Evolutionary conservation across 192 early-diverging fungal genomes (phyloP).

Genomic region (Umbelopsis vinacea): DNA sequence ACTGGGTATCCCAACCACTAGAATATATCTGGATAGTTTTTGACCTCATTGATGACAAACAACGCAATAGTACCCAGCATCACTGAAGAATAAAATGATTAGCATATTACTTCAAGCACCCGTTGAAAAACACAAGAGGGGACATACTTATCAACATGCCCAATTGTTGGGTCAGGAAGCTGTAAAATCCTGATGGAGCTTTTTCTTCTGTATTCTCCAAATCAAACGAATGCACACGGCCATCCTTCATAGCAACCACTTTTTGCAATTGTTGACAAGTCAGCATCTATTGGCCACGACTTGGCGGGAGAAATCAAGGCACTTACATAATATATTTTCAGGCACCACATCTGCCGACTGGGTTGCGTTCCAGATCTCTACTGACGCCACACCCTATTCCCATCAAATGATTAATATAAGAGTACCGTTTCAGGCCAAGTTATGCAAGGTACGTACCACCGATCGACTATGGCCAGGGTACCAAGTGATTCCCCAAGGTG

Average conservation of each 20-base stretch:
- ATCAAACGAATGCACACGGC: slow-evolving; percentile 21
- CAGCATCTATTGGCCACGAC: background rate
- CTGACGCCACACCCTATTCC: slow-evolving; percentile 1
- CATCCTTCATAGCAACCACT: slow-evolving; percentile 22
- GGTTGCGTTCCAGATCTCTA: slow-evolving; percentile 8
- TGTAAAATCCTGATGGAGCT: slow-evolving; percentile 9
- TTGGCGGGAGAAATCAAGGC: background rate
- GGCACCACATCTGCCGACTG: background rate
- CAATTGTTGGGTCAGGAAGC: slow-evolving; percentile 18
- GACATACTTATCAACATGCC: slow-evolving; percentile 18
- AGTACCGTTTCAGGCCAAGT: too few relatives aligned
- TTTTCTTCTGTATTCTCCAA: slow-evolving; percentile 22
- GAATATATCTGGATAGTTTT: background rate
- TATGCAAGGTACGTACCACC: background rate
- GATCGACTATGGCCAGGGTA: background rate
- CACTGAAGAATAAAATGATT: background rate
- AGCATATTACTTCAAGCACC: background rate
- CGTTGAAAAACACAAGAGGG: too few relatives aligned
- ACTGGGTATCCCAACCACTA: too few relatives aligned
- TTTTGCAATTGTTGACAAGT: background rate
- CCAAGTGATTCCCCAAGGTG: slow-evolving; percentile 13
- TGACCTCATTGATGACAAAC: slow-evolving; percentile 27
- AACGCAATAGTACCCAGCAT: slow-evolving; percentile 16
- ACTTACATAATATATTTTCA: slow-evolving; percentile 8
- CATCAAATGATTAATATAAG: background rate